Base-by-base conservation (phyloP, 2,329 filamentous ascomycete species). In the Exophiala mesophila region DNA sequence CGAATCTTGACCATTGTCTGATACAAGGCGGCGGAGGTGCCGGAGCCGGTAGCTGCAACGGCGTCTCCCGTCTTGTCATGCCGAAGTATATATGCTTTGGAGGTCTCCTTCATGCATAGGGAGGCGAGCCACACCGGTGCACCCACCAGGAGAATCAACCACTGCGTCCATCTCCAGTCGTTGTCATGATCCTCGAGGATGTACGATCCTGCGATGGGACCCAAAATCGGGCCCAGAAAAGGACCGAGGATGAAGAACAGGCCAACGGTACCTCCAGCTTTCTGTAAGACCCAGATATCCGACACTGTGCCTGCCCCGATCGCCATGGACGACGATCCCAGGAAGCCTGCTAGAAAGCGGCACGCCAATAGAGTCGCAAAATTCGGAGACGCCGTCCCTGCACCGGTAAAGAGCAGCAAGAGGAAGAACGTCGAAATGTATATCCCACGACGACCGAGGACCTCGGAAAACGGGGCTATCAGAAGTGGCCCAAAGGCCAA, bases 111-210 rank as follows among this genome's bases (percentile, higher is more conserved):
- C 42, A 52, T 50, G 43, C 42, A 37, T 46, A 85, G 68, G 66
- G 81, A 77, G 54, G 83, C 49, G 7, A 83, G 41, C 57, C 82
- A 75, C 34, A 82, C 65, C 19, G 63, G 55, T 52, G 83, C 77
- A 43, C 79, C 74, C 13, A 70, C 44, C 45, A 76, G 78, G 24
- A 82, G 79, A 71, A 85, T 78, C 52, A 83, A 63, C 57, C 82
- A 85, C 65, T 81, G 73, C 5, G 80, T 85, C 82, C 82, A 87
- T 51, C 82, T 75, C 83, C 83, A 87, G 48, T 81, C 80, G 19
- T 77, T 63, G 5, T 74, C 77, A 10, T 77, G 64, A 51, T 41
- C 42, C 21, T 35, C 15, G 4, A 65, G 70, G 39, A 83, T 82
- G 66, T 80, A 86, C 13, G 80, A 80, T 38, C 82, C 82, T 39